phyloP scores from a whole-genome alignment of 805 yeast genomes.

The Lachancea meyersii region DNA sequence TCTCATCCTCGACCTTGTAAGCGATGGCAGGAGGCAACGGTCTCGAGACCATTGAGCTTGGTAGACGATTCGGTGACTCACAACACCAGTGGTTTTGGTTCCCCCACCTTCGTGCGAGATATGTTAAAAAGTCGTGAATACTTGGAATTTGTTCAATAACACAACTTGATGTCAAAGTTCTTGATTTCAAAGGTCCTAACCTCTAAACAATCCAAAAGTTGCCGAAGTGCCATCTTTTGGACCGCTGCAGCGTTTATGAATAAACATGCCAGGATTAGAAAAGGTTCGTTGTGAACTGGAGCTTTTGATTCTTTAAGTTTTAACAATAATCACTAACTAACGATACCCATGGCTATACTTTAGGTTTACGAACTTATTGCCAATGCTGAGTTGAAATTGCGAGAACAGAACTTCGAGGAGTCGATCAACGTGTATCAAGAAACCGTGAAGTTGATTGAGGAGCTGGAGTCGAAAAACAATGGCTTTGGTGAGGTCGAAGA shows the following conservation, averaged over 20 bases:
- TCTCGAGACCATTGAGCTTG: neutral
- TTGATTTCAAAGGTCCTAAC: neutral
- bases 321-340: neutral
- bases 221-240: no score
- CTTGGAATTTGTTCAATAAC: neutral
- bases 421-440: conserved; percentile 36
- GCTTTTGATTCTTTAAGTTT: neutral
- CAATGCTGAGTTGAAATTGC: conserved; percentile 45
- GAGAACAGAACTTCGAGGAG: conserved; percentile 37
- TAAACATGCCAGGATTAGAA: conserved; percentile 4
- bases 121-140: no score
- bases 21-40: neutral
- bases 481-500: conserved; percentile 25
- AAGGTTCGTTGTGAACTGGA: conserved; percentile 2
- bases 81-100: no score
- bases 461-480: conserved; percentile 6
- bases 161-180: neutral
- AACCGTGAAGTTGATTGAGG: conserved; percentile 11
- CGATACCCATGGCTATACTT: neutral
- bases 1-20: neutral
- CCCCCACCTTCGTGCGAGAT: no score
- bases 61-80: no score
- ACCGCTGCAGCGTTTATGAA: no score
- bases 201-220: neutral
- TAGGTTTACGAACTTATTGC: conserved; percentile 47